Conservation (phyloP, 495 filamentous ascomycete genomes). For the Talaromyces adpressus region DNA sequence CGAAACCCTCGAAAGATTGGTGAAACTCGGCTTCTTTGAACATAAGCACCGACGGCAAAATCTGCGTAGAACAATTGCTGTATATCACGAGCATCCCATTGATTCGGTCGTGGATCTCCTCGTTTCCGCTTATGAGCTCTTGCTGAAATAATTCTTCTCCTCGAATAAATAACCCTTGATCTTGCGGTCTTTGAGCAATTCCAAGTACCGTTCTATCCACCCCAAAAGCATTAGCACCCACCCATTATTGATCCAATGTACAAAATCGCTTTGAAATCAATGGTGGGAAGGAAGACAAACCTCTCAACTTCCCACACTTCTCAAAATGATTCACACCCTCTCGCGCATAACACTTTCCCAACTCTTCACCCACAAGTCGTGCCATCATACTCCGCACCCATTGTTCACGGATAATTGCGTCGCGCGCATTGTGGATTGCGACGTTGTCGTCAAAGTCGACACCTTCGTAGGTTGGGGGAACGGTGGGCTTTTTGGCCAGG, state of each 20-base stretch:
- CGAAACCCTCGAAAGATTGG: too few species aligned
- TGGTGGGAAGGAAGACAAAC: constrained; percentile 46
- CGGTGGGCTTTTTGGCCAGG: constrained; percentile 89
- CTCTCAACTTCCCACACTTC: constrained; percentile 89
- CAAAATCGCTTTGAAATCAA: too few species aligned
- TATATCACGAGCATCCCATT: neutral
- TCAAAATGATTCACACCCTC: constrained; percentile 97
- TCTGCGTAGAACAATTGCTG: neutral
- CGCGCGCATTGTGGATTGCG: constrained; percentile 86
- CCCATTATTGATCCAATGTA: too few species aligned
- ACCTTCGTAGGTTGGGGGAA: constrained; percentile 90
- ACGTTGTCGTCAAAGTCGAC: constrained; percentile 93
- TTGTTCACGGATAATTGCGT: constrained; percentile 90
- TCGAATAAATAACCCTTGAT: constrained; percentile 84
- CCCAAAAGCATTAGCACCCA: neutral
- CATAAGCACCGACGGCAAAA: neutral
- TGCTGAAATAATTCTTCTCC: constrained; percentile 76
- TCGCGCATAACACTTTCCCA: constrained; percentile 89
- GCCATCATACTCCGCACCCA: constrained; percentile 99
- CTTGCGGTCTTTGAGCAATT: constrained; percentile 76
- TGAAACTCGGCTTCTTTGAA: neutral
- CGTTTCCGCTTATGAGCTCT: constrained; percentile 11
- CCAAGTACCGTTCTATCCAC: constrained; percentile 78
- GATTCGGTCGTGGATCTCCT: neutral
- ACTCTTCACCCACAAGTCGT: constrained; percentile 82